Evolutionary conservation across 805 yeast species (phyloP).

Genomic region (Candida succiphila): DNA sequence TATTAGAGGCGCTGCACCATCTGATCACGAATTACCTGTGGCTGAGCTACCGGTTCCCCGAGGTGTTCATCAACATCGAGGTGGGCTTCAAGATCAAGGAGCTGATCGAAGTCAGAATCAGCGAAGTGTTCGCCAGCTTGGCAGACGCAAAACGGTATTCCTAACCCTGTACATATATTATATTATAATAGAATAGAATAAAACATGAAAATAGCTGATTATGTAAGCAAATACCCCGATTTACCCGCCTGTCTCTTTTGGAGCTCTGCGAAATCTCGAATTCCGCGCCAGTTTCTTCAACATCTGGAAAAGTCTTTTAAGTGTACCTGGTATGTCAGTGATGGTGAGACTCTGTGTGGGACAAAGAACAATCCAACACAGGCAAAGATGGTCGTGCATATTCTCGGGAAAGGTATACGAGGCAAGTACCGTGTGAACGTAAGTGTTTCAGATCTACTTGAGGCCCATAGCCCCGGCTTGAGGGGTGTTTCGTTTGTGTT

Average conservation of each 20-base stretch:
- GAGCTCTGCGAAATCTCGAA: too few relatives aligned
- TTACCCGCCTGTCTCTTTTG: too few relatives aligned
- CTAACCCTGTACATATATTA: neutral
- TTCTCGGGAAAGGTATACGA: slow-evolving; percentile 40
- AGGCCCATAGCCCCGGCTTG: neutral
- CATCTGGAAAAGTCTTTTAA: too few relatives aligned
- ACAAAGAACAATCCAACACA: too few relatives aligned
- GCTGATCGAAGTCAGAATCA: slow-evolving; percentile 55
- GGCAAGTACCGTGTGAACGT: slow-evolving; percentile 27
- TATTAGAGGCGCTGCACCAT: slow-evolving; percentile 60
- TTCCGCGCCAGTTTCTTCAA: too few relatives aligned
- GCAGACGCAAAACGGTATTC: slow-evolving; percentile 9
- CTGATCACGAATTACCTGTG: slow-evolving; percentile 64
- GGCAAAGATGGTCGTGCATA: slow-evolving; percentile 49
- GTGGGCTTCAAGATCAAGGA: slow-evolving; percentile 63
- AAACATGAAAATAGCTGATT: too few relatives aligned
- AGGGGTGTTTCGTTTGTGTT: too few relatives aligned
- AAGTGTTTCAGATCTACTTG: slow-evolving; percentile 7
- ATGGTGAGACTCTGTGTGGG: too few relatives aligned
- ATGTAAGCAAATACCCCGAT: too few relatives aligned
- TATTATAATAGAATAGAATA: neutral
- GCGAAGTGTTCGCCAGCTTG: slow-evolving; percentile 32
- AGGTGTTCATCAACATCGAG: slow-evolving; percentile 64
- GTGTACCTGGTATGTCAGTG: too few relatives aligned
- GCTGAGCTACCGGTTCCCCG: slow-evolving; percentile 83